Evolutionary conservation across 495 filamentous ascomycete species (phyloP), one percentile per base, ranked within the genome.

Genomic region (Annulohypoxylon maeteangense): DNA sequence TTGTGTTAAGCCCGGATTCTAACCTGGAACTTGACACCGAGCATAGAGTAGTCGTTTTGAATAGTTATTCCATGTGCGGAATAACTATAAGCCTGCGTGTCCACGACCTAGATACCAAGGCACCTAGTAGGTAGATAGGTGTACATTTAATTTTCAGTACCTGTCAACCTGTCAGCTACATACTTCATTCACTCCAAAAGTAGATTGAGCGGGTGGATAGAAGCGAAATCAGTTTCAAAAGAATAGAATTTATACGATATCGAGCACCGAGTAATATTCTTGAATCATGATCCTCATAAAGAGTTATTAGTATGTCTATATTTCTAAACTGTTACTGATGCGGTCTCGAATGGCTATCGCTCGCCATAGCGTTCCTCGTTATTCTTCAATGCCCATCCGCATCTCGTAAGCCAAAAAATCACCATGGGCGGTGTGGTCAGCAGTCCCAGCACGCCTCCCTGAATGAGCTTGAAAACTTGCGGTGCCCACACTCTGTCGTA

Each of bases 401-500:
- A 79, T 45, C 80, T 74, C 27, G 76, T 72, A 63, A 85, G 64
- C 79, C 78, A 83, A 67, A 81, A 80, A 31, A 71, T 51, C 53
- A 78, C 78, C 75, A 84, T 79, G 29, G 62, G 57, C 18, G 81
- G 81, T 70, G 80, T 82, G 55, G 71, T 73, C 38, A 80, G 58
- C 62, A 81, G 45, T 32, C 75, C 81, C 40, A 83, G 64, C 59
- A 79, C 67, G 29, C 70, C 79, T 64, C 81, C 81, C 54, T 78
- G 72, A 34, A 85, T 55, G 27, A 78, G 54, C 73, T 85, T 85
- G 51, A 82, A 85, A 36, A 84, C 45, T 68, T 81, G 59, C 27
- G 80, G 82, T 62, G 75, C 68, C 83, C 83, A 85, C 57, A 63
- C 76, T 18, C 58, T 51, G 34, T 71, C 64, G 59, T 76, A 85